phyloP scores from a whole-genome alignment of 257 asterid species.

The Solanum etuberosum region DNA sequence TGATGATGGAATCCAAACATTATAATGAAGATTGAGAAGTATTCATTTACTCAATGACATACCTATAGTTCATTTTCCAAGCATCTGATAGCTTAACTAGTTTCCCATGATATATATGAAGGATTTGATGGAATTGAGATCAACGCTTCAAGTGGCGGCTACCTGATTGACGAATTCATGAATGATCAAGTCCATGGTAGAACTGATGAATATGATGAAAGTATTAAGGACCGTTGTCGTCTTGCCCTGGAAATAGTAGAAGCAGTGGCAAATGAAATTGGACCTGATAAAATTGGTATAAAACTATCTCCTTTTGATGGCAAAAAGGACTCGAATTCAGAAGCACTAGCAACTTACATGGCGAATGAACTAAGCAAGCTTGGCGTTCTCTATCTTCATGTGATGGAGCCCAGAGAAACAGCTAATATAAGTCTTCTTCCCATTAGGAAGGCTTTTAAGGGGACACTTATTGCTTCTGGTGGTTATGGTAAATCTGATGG shows the following conservation, averaged over 20 bases:
- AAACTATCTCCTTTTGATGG: constrained; percentile 75
- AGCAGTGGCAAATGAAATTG: constrained; percentile 53
- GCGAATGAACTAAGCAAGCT: constrained; percentile 2
- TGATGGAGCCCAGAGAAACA: constrained; percentile 27
- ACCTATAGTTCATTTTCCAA: not conserved
- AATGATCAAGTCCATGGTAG: constrained; percentile 79
- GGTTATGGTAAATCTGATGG: constrained; percentile 44
- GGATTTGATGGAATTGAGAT: constrained; percentile 91
- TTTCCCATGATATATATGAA: not conserved
- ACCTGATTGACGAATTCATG: constrained; percentile 80
- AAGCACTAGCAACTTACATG: constrained; percentile 45
- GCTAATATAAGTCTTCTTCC: not conserved
- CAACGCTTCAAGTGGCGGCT: constrained; percentile 77
- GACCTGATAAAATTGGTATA: constrained; percentile 64
- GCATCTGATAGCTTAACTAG: not conserved
- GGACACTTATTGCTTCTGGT: constrained; percentile 51
- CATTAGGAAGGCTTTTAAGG: constrained; percentile 31
- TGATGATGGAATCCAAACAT: not conserved
- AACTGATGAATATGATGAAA: constrained; percentile 31
- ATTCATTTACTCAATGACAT: not conserved
- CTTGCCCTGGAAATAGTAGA: constrained; percentile 50
- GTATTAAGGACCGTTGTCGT: constrained; percentile 54
- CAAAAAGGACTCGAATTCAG: constrained; percentile 33
- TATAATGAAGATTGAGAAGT: not conserved
- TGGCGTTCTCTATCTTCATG: constrained; percentile 33